Conservation (phyloP, 305 asterid species). For the Fraxinus angustifolia region DNA sequence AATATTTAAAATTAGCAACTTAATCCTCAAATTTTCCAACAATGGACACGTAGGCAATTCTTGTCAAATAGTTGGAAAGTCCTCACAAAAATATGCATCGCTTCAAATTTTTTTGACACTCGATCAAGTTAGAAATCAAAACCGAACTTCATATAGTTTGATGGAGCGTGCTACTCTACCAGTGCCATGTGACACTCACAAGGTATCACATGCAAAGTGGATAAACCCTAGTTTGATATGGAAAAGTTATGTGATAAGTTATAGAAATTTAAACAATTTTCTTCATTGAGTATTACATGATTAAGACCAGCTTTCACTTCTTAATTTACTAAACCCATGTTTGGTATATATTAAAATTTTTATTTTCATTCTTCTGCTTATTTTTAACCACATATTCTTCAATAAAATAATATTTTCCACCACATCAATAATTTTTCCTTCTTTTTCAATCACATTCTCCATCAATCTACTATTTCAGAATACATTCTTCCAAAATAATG, state of each 20-base stretch:
- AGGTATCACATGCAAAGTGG: not conserved
- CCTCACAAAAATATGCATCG: not conserved
- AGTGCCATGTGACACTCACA: not conserved
- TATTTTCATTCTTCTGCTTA: no score
- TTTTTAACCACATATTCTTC: no score
- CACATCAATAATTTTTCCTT: no score
- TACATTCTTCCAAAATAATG: no score
- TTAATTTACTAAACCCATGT: no score
- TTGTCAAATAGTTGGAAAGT: not conserved
- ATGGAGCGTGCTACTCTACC: not conserved
- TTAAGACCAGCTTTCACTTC: not conserved
- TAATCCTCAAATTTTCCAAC: not conserved
- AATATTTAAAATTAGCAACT: not conserved
- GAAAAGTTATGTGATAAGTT: not conserved
- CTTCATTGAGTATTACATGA: not conserved
- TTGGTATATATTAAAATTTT: no score
- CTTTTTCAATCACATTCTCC: no score
- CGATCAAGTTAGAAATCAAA: not conserved
- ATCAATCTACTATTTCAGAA: no score
- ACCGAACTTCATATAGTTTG: not conserved
- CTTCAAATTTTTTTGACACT: not conserved
- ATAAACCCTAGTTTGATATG: not conserved
- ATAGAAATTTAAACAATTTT: not conserved
- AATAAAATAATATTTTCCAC: no score
- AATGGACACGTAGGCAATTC: not conserved